Evolutionary conservation across 2,329 filamentous ascomycete species (phyloP).

Genomic region (Trichoderma brevicompactum): DNA sequence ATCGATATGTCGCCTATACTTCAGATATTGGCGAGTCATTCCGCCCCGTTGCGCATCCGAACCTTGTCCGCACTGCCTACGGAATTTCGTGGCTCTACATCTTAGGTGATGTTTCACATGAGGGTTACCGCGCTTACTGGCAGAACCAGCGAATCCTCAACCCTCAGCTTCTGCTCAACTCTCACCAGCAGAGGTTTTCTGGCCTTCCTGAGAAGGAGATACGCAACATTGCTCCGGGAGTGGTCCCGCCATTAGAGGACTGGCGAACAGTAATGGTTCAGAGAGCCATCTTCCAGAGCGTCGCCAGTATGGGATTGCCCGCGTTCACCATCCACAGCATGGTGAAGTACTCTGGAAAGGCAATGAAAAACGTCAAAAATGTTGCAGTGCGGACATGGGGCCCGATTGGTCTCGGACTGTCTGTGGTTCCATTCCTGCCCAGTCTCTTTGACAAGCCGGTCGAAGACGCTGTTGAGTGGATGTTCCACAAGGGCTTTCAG

Average conservation of each 20-base stretch:
- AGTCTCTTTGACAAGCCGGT: conserved; percentile 89
- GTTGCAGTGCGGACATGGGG: conserved; percentile 77
- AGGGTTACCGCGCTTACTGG: conserved; percentile 94
- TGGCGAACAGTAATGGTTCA: conserved; percentile 91
- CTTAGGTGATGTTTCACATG: conserved; percentile 84
- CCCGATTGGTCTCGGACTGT: conserved; percentile 82
- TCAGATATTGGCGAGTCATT: conserved; percentile 97
- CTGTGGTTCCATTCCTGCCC: conserved; percentile 81
- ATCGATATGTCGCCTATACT: conserved; percentile 96
- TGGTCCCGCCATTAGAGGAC: conserved; percentile 77
- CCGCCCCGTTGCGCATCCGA: conserved; percentile 86
- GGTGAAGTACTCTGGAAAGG: conserved; percentile 83
- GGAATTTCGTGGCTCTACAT: conserved; percentile 93
- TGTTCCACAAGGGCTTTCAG: conserved; percentile 82
- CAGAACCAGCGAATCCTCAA: conserved; percentile 78
- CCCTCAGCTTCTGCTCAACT: conserved; percentile 63
- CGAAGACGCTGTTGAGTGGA: conserved; percentile 87
- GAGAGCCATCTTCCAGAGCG: conserved; percentile 83
- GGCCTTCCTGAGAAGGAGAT: conserved; percentile 47
- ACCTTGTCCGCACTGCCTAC: conserved; percentile 80
- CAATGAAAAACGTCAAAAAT: conserved; percentile 84
- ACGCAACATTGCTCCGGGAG: conserved; percentile 44
- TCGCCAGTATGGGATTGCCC: conserved; percentile 92
- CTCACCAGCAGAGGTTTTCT: conserved; percentile 53
- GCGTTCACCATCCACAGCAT: conserved; percentile 94